Conservation (phyloP, 306 rosid species). For the Amphicarpaea edgeworthii region DNA sequence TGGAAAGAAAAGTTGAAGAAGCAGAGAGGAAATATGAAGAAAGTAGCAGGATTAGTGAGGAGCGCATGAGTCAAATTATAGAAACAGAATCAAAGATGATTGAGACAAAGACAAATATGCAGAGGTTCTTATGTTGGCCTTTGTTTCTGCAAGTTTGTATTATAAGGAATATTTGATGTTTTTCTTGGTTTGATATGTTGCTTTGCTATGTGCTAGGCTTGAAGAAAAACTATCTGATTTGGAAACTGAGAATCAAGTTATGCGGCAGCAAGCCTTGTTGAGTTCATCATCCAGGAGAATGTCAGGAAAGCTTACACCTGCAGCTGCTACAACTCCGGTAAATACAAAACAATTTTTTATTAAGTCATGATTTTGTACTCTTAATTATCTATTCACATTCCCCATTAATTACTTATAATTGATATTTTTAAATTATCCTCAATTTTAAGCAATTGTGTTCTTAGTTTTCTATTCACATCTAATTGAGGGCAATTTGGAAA, state of each 20-base stretch:
- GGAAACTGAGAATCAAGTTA: slow-evolving; percentile 83
- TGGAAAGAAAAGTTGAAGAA: slow-evolving; percentile 79
- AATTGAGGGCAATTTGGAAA: slow-evolving; percentile 37
- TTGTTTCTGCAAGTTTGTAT: slow-evolving; percentile 32
- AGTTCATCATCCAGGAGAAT: slow-evolving; percentile 69
- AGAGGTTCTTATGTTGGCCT: slow-evolving; percentile 62
- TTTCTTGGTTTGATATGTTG: slow-evolving; percentile 35
- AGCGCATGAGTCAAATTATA: slow-evolving; percentile 77
- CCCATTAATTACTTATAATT: slow-evolving; percentile 1
- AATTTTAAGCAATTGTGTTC: slow-evolving; percentile 25
- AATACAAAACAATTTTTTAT: slow-evolving; percentile 35
- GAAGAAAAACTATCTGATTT: slow-evolving; percentile 87
- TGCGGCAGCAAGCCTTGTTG: slow-evolving; percentile 73
- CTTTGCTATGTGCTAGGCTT: slow-evolving; percentile 63
- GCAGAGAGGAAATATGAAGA: slow-evolving; percentile 64
- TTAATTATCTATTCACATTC: slow-evolving; percentile 12
- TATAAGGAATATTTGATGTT: slow-evolving; percentile 28
- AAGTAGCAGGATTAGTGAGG: slow-evolving; percentile 62
- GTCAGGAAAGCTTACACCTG: slow-evolving; percentile 58
- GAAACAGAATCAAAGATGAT: slow-evolving; percentile 86
- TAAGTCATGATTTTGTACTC: slow-evolving; percentile 10
- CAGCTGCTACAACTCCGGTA: slow-evolving; percentile 58
- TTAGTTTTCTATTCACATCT: slow-evolving; percentile 25
- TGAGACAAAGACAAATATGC: slow-evolving; percentile 82
- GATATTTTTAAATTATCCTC: slow-evolving; percentile 20